These are phyloP conservation scores for Oldenlandia corymbosa DNA, from an alignment of 257 asterid genomes.

Conservation along the genomic window DNA sequence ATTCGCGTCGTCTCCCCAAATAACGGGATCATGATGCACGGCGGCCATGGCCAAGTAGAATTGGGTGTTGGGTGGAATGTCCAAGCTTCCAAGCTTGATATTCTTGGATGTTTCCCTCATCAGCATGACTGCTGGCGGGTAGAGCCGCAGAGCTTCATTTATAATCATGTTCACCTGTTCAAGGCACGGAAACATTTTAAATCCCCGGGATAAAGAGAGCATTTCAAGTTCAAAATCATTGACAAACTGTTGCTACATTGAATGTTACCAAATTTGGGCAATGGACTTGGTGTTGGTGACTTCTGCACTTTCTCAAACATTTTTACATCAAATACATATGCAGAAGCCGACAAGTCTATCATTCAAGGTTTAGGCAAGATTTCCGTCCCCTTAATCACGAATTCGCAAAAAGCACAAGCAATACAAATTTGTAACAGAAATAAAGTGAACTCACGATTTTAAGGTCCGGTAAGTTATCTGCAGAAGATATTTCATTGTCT, in stretches of 20 bases:
- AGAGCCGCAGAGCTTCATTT: slow-evolving; percentile 59
- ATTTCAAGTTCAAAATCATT: not conserved
- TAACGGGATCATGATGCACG: slow-evolving; percentile 49
- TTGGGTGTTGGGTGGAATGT: slow-evolving; percentile 52
- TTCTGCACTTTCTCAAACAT: too few relatives aligned
- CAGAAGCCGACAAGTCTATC: too few relatives aligned
- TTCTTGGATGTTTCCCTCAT: slow-evolving; percentile 35
- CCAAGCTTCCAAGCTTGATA: slow-evolving; percentile 44
- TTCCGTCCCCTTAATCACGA: too few relatives aligned
- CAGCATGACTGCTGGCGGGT: slow-evolving; percentile 48
- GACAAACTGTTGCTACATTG: not conserved
- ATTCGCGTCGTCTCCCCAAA: slow-evolving; percentile 61
- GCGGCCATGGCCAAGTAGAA: slow-evolving; percentile 45
- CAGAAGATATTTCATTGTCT: slow-evolving; percentile 22
- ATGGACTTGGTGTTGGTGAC: not conserved
- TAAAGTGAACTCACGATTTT: slow-evolving; percentile 22
- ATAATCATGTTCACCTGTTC: slow-evolving; percentile 56
- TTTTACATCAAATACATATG: too few relatives aligned
- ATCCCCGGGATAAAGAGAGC: too few relatives aligned
- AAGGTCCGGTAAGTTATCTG: slow-evolving; percentile 28
- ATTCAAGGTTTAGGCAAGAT: too few relatives aligned
- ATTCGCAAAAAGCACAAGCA: not conserved
- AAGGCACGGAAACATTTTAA: not conserved
- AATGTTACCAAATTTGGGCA: not conserved
- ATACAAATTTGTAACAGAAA: too few relatives aligned